These are phyloP conservation scores for Yamadazyma nakazawae DNA, from an alignment of 805 yeast species.

Conservation along the genomic window DNA sequence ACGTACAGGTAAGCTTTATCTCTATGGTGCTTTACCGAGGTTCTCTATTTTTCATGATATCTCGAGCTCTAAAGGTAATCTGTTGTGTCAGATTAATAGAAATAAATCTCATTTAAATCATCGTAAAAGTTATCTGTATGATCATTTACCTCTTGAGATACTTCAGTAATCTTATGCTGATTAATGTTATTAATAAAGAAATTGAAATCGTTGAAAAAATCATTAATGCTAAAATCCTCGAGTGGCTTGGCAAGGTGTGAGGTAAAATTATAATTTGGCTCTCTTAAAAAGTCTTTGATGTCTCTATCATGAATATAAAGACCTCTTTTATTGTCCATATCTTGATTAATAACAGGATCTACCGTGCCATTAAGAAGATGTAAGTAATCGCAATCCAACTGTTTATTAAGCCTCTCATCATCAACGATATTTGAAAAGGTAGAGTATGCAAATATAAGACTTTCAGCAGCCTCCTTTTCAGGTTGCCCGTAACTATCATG, in stretches of 20 bases:
- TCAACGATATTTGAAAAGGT: conserved; percentile 5
- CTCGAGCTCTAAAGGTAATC: neutral
- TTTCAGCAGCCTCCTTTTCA: neutral
- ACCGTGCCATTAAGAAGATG: neutral
- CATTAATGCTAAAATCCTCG: conserved; percentile 1
- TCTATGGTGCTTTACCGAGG: neutral
- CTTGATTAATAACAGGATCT: neutral
- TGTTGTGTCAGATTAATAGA: neutral
- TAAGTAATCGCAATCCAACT: conserved; percentile 9
- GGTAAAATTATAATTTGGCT: conserved; percentile 3
- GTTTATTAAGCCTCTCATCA: neutral
- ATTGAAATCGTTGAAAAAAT: conserved; percentile 4
- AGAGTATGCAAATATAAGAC: conserved; percentile 1
- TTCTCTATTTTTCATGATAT: neutral
- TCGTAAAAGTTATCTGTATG: conserved; percentile 5
- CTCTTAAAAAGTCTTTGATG: conserved; percentile 1
- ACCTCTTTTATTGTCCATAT: neutral
- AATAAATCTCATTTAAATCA: conserved; percentile 5
- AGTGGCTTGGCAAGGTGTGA: conserved; percentile 3
- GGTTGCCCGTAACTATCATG: neutral
- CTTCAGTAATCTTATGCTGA: neutral
- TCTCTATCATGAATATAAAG: conserved; percentile 1
- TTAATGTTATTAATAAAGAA: neutral
- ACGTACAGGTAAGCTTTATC: too few relatives aligned
- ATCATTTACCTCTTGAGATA: neutral